Percentiles rank a stretch among this genome's conserved stretches.
phyloP scores from a whole-genome alignment of 768 basidiomycete genomes.

The Russula sp. region DNA sequence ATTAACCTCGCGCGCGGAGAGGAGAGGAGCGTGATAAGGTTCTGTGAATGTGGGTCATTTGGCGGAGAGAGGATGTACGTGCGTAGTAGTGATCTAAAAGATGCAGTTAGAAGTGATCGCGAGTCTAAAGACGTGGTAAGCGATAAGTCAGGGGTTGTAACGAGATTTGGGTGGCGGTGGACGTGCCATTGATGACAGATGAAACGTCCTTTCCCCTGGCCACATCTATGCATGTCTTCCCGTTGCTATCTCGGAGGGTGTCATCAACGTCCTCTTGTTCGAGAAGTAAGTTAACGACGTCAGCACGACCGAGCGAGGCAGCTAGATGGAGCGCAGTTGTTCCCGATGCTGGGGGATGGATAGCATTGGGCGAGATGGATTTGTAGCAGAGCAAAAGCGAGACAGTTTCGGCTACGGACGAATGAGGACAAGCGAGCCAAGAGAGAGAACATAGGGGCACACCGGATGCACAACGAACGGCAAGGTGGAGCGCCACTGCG shows the following conservation, averaged over 20 bases:
- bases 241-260: constrained; percentile 61
- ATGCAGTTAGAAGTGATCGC: constrained; percentile 67
- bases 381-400: constrained; percentile 65
- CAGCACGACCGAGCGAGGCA: constrained; percentile 67
- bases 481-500: constrained; percentile 75
- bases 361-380: constrained; percentile 74
- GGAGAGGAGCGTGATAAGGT: constrained; percentile 56
- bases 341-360: constrained; percentile 70
- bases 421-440: constrained; percentile 2
- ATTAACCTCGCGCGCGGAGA: constrained; percentile 68
- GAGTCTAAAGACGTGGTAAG: constrained; percentile 52
- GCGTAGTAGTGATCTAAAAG: constrained; percentile 68
- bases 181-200: constrained; percentile 65
- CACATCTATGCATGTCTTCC: constrained; percentile 67
- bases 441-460: constrained; percentile 32
- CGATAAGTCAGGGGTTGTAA: background rate
- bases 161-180: constrained; percentile 1
- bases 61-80: constrained; percentile 66
- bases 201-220: constrained; percentile 66
- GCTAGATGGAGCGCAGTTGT: constrained; percentile 71
- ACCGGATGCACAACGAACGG: constrained; percentile 79
- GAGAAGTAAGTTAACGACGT: constrained; percentile 71
- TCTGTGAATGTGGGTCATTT: constrained; percentile 37
- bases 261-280: constrained; percentile 83
- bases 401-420: constrained; percentile 58